Evolutionary conservation across 345 rosid species (phyloP), one percentile per base, ranked within the genome.

Genomic region (Trapa bicornis): DNA sequence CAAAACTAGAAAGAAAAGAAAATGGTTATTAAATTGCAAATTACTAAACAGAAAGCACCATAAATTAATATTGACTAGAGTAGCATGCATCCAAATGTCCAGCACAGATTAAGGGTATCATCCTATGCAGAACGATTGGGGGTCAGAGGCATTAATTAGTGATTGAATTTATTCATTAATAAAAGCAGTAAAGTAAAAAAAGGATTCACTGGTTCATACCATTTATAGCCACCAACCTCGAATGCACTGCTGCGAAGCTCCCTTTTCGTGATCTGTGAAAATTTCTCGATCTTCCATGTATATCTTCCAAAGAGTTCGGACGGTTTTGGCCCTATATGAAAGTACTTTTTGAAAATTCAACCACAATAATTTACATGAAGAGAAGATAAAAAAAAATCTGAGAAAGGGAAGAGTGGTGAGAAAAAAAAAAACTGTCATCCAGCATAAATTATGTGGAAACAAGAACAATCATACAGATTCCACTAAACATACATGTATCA

Each of bases 211-310:
- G 63, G 37, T 10, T 3, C 87, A 57, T 87, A 93, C 96, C 97
- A 90, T 81, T 90, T 86, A 84, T 84, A 87, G 77, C 97, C 92
- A 33, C 96, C 98, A 74, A 86, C 95, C 71, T 85, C 89, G 82
- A 93, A 93, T 66, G 81, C 80, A 80, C 63, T 72, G 64, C 98
- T 82, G 67, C 91, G 89, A 64, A 88, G 91, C 77, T 87, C 97
- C 53, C 89, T 78, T 81, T 90, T 86, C 75, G 78, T 87, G 71
- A 81, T 84, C 81, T 90, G 87, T 17, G 97, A 93, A 77, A 87
- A 93, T 22, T 88, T 87, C 56, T 84, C 91, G 71, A 93, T 93
- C 86, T 79, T 87, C 98, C 97, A 93, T 17, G 94, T 88, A 75
- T 79, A 41, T 69, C 64, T 88, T 77, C 96, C 95, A 83, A 65